Evolutionary conservation across 2,329 filamentous ascomycete genomes (phyloP).

Genomic region (Passalora sequoiae): DNA sequence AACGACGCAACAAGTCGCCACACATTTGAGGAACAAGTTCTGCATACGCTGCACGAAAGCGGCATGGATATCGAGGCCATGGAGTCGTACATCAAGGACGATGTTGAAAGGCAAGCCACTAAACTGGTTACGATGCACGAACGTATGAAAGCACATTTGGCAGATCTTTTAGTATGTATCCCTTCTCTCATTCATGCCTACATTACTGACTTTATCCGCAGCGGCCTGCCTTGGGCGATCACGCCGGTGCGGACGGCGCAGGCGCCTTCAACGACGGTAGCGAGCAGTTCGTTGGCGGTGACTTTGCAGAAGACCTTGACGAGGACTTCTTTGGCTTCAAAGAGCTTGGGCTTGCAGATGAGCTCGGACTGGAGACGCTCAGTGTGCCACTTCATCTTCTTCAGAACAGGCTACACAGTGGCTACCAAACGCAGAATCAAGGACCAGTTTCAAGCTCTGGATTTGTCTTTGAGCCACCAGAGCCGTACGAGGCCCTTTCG

Average conservation of each 20-base stretch:
- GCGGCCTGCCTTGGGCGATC: conserved; percentile 73
- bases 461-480: conserved; percentile 62
- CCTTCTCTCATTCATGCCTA: background rate
- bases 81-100: conserved; percentile 84
- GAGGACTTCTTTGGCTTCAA: conserved; percentile 99
- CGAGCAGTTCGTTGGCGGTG: conserved; percentile 92
- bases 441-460: conserved; percentile 56
- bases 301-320: conserved; percentile 95
- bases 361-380: conserved; percentile 80
- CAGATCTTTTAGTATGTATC: conserved; percentile 66
- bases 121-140: conserved; percentile 85
- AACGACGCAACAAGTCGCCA: conserved; percentile 54
- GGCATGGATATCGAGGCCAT: conserved; percentile 76
- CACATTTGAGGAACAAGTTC: conserved; percentile 75
- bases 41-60: conserved; percentile 80
- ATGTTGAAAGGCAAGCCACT: conserved; percentile 76
- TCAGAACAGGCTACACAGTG: conserved; percentile 81
- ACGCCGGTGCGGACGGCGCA: conserved; percentile 75
- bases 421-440: conserved; percentile 71
- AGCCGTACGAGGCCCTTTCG: conserved; percentile 71
- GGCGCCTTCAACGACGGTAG: conserved; percentile 93
- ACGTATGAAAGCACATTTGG: conserved; percentile 85
- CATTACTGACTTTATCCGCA: conserved; percentile 22
- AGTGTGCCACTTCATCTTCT: conserved; percentile 91
- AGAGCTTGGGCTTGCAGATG: conserved; percentile 83